Evolutionary conservation across 1,139 yeast species (phyloP).

Genomic region (Sugiyamaella xylanicola): DNA sequence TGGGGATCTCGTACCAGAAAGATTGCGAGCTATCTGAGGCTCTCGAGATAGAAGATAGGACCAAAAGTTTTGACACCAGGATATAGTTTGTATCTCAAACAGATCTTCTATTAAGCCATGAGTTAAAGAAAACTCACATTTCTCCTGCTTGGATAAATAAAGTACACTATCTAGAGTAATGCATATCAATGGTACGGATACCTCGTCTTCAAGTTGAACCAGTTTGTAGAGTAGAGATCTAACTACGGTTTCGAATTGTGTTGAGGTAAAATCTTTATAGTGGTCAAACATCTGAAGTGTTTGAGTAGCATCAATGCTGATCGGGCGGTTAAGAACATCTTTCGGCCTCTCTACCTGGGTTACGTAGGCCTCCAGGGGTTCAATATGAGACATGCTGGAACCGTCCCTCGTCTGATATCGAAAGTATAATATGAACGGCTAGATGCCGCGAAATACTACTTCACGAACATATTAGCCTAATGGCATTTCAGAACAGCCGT

Average conservation of each 20-base stretch:
- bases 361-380: slow-evolving; percentile 14
- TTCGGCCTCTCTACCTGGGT: slow-evolving; percentile 1
- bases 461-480: slow-evolving; percentile 2
- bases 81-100: slow-evolving; percentile 42
- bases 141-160: slow-evolving; percentile 24
- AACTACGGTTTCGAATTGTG: slow-evolving; percentile 9
- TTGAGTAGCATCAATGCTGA: background rate
- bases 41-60: slow-evolving; percentile 41
- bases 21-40: slow-evolving; percentile 32
- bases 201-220: slow-evolving; percentile 7
- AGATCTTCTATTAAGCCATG: slow-evolving; percentile 42
- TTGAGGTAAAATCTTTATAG: background rate
- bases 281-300: slow-evolving; percentile 1
- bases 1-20: slow-evolving; percentile 42
- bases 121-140: slow-evolving; percentile 33
- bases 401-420: background rate
- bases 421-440: too few species aligned
- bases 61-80: slow-evolving; percentile 44
- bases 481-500: too few species aligned
- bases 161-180: slow-evolving; percentile 29
- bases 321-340: slow-evolving; percentile 3
- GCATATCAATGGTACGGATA: slow-evolving; percentile 15
- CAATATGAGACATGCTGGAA: slow-evolving; percentile 4
- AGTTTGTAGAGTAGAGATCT: slow-evolving; percentile 13
- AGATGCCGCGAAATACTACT: background rate